Conservation (phyloP, 768 basidiomycete species). For the Leccinum variicolor region DNA sequence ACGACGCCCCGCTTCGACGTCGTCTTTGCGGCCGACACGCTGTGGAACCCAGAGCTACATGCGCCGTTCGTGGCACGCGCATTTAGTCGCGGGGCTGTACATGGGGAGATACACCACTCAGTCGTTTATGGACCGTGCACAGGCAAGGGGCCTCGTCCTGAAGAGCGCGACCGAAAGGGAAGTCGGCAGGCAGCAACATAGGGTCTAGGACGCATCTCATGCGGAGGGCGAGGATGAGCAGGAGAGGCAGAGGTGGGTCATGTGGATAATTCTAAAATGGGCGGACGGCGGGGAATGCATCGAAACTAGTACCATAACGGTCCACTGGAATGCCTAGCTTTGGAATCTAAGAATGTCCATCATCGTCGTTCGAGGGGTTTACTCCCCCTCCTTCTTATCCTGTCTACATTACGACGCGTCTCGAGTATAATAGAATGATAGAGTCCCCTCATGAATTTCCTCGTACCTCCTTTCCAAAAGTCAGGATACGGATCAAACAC, state of each 20-base stretch:
- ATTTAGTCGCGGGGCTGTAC: conserved; percentile 73
- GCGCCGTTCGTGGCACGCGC: conserved; percentile 49
- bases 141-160: too few species aligned
- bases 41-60: conserved; percentile 72
- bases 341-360: neutral
- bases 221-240: conserved; percentile 58
- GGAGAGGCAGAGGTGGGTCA: conserved; percentile 69
- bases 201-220: conserved; percentile 51
- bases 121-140: conserved; percentile 28
- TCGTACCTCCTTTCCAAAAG: conserved; percentile 27
- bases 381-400: neutral
- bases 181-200: conserved; percentile 35
- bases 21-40: conserved; percentile 69
- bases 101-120: conserved; percentile 73
- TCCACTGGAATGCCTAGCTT: neutral
- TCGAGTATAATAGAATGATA: neutral
- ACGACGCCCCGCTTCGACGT: conserved; percentile 51
- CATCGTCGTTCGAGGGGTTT: neutral
- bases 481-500: conserved; percentile 31
- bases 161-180: conserved; percentile 48
- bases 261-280: conserved; percentile 64
- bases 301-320: conserved; percentile 12
- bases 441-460: conserved; percentile 8
- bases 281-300: conserved; percentile 5
- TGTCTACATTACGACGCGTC: conserved; percentile 1